Conservation (phyloP, 1,139 yeast genomes). For the Geotrichum carabidarum region DNA sequence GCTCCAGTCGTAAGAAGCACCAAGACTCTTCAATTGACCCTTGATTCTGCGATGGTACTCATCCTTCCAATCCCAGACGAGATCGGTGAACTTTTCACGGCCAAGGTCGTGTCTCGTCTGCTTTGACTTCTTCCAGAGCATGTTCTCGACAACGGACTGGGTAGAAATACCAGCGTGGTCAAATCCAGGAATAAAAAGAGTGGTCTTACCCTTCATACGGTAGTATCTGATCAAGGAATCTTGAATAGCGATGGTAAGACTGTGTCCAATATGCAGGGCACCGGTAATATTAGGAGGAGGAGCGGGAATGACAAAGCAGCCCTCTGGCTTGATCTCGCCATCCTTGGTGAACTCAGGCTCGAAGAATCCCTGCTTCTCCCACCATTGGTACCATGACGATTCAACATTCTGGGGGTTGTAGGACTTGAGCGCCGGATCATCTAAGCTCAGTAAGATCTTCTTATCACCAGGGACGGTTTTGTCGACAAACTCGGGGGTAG, state of each 20-base stretch:
- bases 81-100: conserved; percentile 78
- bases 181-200: conserved; percentile 89
- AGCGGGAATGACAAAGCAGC: conserved; percentile 84
- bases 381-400: conserved; percentile 97
- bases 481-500: conserved; percentile 77
- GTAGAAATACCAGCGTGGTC: conserved; percentile 99
- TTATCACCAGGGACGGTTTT: conserved; percentile 83
- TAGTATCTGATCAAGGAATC: conserved; percentile 88
- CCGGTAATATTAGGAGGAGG: conserved; percentile 99
- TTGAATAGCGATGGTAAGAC: conserved; percentile 90
- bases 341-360: conserved; percentile 76
- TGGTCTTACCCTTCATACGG: conserved; percentile 96
- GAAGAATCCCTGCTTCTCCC: conserved; percentile 84
- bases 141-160: conserved; percentile 96
- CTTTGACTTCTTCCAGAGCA: conserved; percentile 81
- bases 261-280: conserved; percentile 98
- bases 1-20: conserved; percentile 96
- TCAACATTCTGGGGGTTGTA: conserved; percentile 91
- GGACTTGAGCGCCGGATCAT: conserved; percentile 90
- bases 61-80: conserved; percentile 98
- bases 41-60: conserved; percentile 84
- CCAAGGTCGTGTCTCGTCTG: conserved; percentile 93
- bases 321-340: conserved; percentile 76
- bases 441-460: conserved; percentile 75
- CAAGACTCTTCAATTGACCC: conserved; percentile 75